Percentiles rank a stretch among this genome's conserved stretches.
These are phyloP conservation scores for Akanthomyces uredinophilus DNA, from an alignment of 2,329 filamentous ascomycete species.

Conservation along the genomic window DNA sequence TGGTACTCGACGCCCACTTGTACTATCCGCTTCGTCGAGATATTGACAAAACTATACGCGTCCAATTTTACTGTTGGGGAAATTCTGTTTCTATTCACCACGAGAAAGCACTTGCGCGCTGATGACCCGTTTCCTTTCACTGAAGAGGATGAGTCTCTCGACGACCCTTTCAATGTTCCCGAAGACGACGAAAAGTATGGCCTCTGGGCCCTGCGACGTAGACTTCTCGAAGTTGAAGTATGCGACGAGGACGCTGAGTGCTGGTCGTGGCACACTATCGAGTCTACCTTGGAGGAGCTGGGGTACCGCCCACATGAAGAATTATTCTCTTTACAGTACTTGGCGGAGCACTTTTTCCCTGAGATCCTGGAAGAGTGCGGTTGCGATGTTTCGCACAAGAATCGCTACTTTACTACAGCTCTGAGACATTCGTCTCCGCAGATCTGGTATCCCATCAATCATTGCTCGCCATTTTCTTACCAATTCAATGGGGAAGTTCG, in stretches of 20 bases:
- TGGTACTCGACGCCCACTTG: slow-evolving; percentile 8
- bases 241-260: neutral
- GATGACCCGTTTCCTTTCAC: slow-evolving; percentile 11
- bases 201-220: slow-evolving; percentile 9
- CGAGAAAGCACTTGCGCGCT: neutral
- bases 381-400: neutral
- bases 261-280: slow-evolving; percentile 8
- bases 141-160: slow-evolving; percentile 6
- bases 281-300: neutral
- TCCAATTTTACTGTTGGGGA: slow-evolving; percentile 7
- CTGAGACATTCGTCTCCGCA: neutral
- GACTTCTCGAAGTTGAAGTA: slow-evolving; percentile 4
- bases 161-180: slow-evolving; percentile 13
- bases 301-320: slow-evolving; percentile 1
- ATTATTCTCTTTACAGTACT: neutral
- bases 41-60: slow-evolving; percentile 7
- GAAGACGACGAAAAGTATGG: slow-evolving; percentile 5
- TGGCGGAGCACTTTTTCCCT: slow-evolving; percentile 11
- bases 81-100: slow-evolving; percentile 9
- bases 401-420: neutral
- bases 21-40: slow-evolving; percentile 9
- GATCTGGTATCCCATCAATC: slow-evolving; percentile 2
- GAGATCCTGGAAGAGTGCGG: neutral
- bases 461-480: slow-evolving; percentile 9
- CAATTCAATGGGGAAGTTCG: neutral